Evolutionary conservation across 768 basidiomycete species (phyloP).

Genomic region (Boletus insuetus): DNA sequence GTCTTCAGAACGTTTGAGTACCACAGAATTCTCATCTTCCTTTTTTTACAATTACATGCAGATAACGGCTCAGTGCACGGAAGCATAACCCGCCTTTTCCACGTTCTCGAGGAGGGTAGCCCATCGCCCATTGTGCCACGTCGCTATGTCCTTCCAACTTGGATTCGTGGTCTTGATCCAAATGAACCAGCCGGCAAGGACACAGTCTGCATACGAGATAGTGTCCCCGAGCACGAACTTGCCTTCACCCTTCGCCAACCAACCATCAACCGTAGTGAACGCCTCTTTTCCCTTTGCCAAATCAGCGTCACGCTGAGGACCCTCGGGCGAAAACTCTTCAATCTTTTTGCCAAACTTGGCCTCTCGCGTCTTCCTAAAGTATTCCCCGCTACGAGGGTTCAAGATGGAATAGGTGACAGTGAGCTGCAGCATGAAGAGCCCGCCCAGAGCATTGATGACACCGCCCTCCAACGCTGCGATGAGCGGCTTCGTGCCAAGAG

Average conservation of each 20-base stretch:
- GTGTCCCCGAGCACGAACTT: constrained; percentile 36
- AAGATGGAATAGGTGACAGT: constrained; percentile 14
- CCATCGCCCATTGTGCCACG: constrained; percentile 43
- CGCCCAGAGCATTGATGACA: constrained; percentile 10
- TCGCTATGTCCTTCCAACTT: constrained; percentile 33
- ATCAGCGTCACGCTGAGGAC: constrained; percentile 23
- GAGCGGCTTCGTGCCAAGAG: constrained; percentile 37
- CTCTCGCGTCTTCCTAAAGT: constrained; percentile 37
- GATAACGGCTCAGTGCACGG: constrained; percentile 5
- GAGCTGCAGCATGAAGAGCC: constrained; percentile 15
- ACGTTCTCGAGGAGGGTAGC: constrained; percentile 31
- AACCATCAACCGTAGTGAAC: constrained; percentile 25
- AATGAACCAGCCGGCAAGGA: constrained; percentile 32
- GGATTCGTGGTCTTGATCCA: constrained; percentile 34
- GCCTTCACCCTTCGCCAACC: constrained; percentile 29
- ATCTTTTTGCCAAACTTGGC: constrained; percentile 31
- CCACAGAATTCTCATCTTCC: neutral
- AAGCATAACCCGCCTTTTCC: constrained; percentile 30
- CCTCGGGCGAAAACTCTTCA: constrained; percentile 34
- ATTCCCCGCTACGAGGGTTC: constrained; percentile 28
- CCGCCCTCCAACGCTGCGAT: constrained; percentile 37
- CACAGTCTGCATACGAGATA: constrained; percentile 36
- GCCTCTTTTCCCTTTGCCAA: constrained; percentile 29
- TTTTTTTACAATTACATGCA: neutral
- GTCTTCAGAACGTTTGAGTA: neutral